Evolutionary conservation across 345 rosid species (phyloP).

Genomic region (Cardamine resedifolia): DNA sequence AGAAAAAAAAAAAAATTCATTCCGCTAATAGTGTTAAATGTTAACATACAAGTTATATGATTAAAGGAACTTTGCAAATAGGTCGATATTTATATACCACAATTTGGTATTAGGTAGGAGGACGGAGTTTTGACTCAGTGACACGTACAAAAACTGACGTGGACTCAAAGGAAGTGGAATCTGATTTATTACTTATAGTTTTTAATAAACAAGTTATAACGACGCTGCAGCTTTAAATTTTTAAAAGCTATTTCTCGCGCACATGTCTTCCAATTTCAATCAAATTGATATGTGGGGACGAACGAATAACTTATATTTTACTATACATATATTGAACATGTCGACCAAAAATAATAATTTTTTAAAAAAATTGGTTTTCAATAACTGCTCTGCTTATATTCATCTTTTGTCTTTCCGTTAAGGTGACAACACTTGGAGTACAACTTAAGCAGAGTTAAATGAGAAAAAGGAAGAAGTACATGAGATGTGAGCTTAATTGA

Average conservation of each 20-base stretch:
- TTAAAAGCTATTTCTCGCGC: background rate
- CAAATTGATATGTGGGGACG: slow-evolving; percentile 27
- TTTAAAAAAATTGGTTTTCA: too few species aligned
- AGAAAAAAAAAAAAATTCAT: background rate
- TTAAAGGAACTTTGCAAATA: background rate
- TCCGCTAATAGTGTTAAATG: background rate
- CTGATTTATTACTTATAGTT: slow-evolving; percentile 6
- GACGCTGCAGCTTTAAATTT: slow-evolving; percentile 1
- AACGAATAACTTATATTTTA: background rate
- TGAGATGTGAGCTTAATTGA: too few species aligned
- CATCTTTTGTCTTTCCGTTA: background rate
- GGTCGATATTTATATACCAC: background rate
- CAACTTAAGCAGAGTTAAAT: background rate
- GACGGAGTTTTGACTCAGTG: slow-evolving; percentile 18
- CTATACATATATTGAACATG: background rate
- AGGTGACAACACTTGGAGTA: background rate
- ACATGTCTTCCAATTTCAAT: slow-evolving; percentile 23
- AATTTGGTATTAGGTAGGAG: slow-evolving; percentile 20
- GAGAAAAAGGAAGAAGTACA: too few species aligned
- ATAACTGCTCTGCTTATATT: too few species aligned
- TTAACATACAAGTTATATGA: background rate
- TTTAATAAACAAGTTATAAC: slow-evolving; percentile 18
- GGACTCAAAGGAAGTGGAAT: slow-evolving; percentile 30
- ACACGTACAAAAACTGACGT: slow-evolving; percentile 22
- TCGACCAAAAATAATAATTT: background rate